Evolutionary conservation across 805 yeast genomes (phyloP).

Genomic region (Alloascoidea hylecoeti): DNA sequence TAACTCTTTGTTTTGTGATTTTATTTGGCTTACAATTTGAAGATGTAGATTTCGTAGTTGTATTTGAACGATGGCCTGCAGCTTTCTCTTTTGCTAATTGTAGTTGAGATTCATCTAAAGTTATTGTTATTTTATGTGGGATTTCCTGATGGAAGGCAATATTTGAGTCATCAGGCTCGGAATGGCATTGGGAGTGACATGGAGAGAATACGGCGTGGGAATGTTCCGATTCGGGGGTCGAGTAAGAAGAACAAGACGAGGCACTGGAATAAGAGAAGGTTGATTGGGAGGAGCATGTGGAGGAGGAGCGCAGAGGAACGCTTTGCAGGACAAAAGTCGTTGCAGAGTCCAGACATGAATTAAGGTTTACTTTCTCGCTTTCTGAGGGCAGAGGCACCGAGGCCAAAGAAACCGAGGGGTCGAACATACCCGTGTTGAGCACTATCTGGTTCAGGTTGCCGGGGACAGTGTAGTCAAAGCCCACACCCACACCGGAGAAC

Average conservation of each 20-base stretch:
- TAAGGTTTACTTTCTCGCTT: too few relatives aligned
- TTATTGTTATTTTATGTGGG: background rate
- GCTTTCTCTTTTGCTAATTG: background rate
- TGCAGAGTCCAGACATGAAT: too few relatives aligned
- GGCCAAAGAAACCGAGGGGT: too few relatives aligned
- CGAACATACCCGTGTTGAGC: too few relatives aligned
- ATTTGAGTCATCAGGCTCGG: background rate
- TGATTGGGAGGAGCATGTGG: background rate
- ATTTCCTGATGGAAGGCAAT: background rate
- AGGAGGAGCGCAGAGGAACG: too few relatives aligned
- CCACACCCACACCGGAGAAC: too few relatives aligned
- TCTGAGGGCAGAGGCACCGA: too few relatives aligned
- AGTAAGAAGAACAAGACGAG: background rate
- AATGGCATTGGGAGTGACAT: background rate
- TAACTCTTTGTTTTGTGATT: background rate
- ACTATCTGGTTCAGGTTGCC: too few relatives aligned
- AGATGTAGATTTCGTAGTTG: background rate
- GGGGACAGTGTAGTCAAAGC: too few relatives aligned
- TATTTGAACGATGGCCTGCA: background rate
- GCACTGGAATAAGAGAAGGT: background rate
- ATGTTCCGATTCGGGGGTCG: background rate
- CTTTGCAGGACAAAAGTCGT: too few relatives aligned
- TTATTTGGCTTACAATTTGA: background rate
- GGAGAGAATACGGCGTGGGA: background rate
- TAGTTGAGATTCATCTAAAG: background rate